These are phyloP conservation scores for Mediolabrus comicus DNA, from an alignment of 108 stramenopile species.

Conservation along the genomic window DNA sequence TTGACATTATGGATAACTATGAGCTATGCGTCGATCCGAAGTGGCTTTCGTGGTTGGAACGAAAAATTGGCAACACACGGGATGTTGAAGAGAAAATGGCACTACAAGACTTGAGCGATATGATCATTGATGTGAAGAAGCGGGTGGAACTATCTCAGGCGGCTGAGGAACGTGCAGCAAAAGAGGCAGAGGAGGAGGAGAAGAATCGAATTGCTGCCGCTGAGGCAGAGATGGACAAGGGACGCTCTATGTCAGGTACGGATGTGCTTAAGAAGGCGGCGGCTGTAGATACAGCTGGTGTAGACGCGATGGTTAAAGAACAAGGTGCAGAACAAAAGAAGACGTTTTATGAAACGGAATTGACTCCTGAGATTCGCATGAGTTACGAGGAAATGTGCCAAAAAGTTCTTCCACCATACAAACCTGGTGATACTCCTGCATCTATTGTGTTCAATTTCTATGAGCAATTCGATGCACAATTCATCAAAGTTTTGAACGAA, in stretches of 20 bases:
- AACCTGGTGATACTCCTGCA: conserved; percentile 63
- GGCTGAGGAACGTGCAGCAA: conserved; percentile 63
- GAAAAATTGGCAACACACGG: conserved; percentile 56
- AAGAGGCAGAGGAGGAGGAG: conserved; percentile 70
- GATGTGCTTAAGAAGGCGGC: conserved; percentile 77
- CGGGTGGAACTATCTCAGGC: conserved; percentile 60
- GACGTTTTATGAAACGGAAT: conserved; percentile 70
- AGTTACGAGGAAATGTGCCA: conserved; percentile 77
- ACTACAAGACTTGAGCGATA: conserved; percentile 64
- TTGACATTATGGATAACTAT: conserved; percentile 85
- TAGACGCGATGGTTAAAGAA: conserved; percentile 31
- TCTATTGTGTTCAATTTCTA: conserved; percentile 68
- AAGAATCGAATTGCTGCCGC: conserved; percentile 50
- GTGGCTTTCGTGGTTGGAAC: conserved; percentile 69
- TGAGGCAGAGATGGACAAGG: conserved; percentile 68
- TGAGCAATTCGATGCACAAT: conserved; percentile 73
- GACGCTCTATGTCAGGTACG: conserved; percentile 59
- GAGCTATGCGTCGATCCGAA: conserved; percentile 60
- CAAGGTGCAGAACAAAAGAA: conserved; percentile 33
- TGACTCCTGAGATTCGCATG: conserved; percentile 86
- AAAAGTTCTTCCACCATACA: conserved; percentile 81
- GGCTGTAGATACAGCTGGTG: conserved; percentile 60
- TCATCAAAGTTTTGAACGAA: conserved; percentile 62
- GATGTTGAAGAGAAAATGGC: conserved; percentile 84
- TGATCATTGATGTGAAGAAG: conserved; percentile 75